Evolutionary conservation across 2,329 filamentous ascomycete genomes (phyloP), one percentile per base, ranked within the genome.

Genomic region (Truncatella angustata): DNA sequence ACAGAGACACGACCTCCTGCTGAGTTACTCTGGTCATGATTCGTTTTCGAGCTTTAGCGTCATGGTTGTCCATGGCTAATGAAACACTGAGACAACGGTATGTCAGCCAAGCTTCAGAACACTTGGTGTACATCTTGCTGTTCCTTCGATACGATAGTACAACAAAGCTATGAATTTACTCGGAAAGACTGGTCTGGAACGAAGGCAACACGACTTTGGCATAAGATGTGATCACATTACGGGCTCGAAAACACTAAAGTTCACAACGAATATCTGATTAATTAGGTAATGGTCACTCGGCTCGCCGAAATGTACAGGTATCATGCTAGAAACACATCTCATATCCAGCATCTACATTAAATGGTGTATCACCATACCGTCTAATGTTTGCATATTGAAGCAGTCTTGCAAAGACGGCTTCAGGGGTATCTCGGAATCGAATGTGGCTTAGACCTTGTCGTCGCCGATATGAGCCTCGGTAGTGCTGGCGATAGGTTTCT

Each of bases 371-470:
- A 44, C 40, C 40, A 44, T 44, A 44, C 40, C 40, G 28, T 47
- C 44, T 47, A 23, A 39, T 49, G 26, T 49, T 26, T 49, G 26
- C 39, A 39, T 26, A 10, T 14, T 14, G 32, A 39, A 35, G 34
- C 16, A 11, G 23, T n/a, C 34, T 30, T 49, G 24, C 26, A 14
- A 48, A 35, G 30, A 21, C 18, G 14, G 32, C 32, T n/a, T 39
- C 21, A 21, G 30, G 46, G 46, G 46, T 49, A 49, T 49, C 46
- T 34, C 34, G 30, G 30, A 23, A 34, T 26, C 20, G 37, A 39
- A 23, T 10, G 23, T 18, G 5, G 26, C 26, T 53, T 58, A 66
- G 32, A 65, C 63, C 53, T 63, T 63, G 57, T 68, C 64, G n/a
- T 67, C 64, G 14, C 59, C 60, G 34, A 62, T 43, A 7, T 55